These are phyloP conservation scores for Colletotrichum sp. DNA, from an alignment of 2,329 filamentous ascomycete species.

Conservation along the genomic window DNA sequence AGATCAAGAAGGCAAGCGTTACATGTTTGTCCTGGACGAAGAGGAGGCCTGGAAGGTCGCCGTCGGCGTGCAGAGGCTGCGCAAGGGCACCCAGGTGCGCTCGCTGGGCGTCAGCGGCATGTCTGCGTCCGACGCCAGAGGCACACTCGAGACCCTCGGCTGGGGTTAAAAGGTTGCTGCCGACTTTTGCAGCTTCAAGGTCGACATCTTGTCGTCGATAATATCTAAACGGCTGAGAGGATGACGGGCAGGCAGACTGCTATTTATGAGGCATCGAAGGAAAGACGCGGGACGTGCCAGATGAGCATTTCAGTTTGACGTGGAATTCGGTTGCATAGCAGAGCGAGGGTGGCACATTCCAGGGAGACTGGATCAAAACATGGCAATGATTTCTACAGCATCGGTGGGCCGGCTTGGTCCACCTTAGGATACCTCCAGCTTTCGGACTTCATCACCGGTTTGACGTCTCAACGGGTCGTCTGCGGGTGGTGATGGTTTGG, in stretches of 20 bases:
- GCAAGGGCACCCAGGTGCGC: slow-evolving; percentile 64
- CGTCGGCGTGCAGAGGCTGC: slow-evolving; percentile 63
- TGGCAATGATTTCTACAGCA: slow-evolving; percentile 1
- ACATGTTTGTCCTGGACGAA: slow-evolving; percentile 68
- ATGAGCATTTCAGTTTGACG: neutral
- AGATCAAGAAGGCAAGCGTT: slow-evolving; percentile 71
- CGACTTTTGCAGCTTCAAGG: neutral
- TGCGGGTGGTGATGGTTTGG: neutral
- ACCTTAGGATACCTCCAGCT: neutral
- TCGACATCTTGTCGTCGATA: neutral
- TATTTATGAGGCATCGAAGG: neutral
- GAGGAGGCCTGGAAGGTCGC: slow-evolving; percentile 73
- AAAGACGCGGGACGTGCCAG: neutral
- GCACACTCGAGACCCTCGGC: slow-evolving; percentile 62
- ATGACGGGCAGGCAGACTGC: neutral
- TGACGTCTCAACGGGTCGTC: neutral
- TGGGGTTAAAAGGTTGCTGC: slow-evolving; percentile 41
- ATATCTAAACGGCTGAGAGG: neutral
- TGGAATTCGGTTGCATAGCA: slow-evolving; percentile 24
- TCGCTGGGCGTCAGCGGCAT: slow-evolving; percentile 65
- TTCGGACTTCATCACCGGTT: neutral
- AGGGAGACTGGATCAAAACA: slow-evolving; percentile 8
- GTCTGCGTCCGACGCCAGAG: slow-evolving; percentile 57
- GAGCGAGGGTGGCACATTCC: slow-evolving; percentile 19
- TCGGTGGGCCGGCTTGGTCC: neutral